Evolutionary conservation across 352 stramenopile genomes (phyloP).

Genomic region (Phytophthora fragariaefolia): DNA sequence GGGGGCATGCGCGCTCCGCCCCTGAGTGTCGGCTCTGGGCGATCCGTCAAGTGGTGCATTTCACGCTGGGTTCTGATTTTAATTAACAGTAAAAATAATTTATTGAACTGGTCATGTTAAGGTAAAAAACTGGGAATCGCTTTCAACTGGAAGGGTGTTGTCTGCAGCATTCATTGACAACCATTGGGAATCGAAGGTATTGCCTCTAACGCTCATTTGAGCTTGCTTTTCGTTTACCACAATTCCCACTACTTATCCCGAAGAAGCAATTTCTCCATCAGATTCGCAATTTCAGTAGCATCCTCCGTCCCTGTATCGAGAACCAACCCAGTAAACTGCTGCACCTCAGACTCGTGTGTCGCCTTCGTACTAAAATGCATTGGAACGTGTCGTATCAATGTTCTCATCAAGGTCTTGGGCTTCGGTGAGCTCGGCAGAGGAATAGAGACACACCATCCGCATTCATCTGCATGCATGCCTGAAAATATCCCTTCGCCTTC

Average conservation of each 20-base stretch:
- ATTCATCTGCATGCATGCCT: slow-evolving; percentile 32
- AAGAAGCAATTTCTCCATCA: slow-evolving; percentile 26
- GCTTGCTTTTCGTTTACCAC: too few relatives aligned
- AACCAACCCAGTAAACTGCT: slow-evolving; percentile 22
- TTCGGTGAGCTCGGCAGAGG: slow-evolving; percentile 2
- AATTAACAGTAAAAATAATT: too few relatives aligned
- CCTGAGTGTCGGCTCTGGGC: too few relatives aligned
- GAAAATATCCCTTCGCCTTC: slow-evolving; percentile 27
- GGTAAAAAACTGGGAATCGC: too few relatives aligned
- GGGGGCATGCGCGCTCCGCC: too few relatives aligned
- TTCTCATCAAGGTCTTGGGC: slow-evolving; percentile 8
- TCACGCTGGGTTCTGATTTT: too few relatives aligned
- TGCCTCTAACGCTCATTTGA: too few relatives aligned
- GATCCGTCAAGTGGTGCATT: too few relatives aligned
- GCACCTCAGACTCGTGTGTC: neutral
- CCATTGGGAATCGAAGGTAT: too few relatives aligned
- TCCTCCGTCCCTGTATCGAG: slow-evolving; percentile 23
- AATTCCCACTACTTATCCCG: slow-evolving; percentile 18
- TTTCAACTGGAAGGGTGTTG: too few relatives aligned
- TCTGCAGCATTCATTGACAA: too few relatives aligned
- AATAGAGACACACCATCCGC: slow-evolving; percentile 14
- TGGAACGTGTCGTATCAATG: slow-evolving; percentile 22
- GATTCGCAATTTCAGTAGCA: slow-evolving; percentile 17
- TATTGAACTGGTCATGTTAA: too few relatives aligned
- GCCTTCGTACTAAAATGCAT: slow-evolving; percentile 27